Evolutionary conservation across 2,329 filamentous ascomycete genomes (phyloP).

Genomic region (Verticillium isaacii): DNA sequence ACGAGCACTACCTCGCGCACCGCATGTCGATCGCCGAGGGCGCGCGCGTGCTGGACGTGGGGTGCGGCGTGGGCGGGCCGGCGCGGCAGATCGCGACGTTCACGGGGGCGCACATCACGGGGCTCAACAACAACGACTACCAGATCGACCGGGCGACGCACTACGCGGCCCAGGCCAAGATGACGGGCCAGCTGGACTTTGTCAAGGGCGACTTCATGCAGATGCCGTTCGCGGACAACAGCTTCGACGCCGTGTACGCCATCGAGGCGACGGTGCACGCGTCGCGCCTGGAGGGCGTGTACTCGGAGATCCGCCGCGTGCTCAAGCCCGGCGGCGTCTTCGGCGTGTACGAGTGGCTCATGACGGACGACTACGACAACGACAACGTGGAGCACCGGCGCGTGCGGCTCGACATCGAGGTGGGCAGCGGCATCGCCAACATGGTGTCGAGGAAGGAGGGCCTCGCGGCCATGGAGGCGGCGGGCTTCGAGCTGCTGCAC

Average conservation of each 20-base stretch:
- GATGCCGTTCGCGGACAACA: slow-evolving; percentile 73
- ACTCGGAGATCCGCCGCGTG: slow-evolving; percentile 90
- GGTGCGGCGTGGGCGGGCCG: slow-evolving; percentile 93
- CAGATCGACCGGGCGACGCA: slow-evolving; percentile 90
- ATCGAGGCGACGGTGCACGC: slow-evolving; percentile 98
- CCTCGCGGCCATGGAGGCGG: slow-evolving; percentile 75
- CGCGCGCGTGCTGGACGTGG: slow-evolving; percentile 91
- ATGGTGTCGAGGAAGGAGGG: slow-evolving; percentile 88
- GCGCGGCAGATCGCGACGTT: slow-evolving; percentile 97
- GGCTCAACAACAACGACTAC: slow-evolving; percentile 99
- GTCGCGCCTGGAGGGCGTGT: slow-evolving; percentile 83
- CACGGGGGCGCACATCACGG: slow-evolving; percentile 80
- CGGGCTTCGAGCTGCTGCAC: slow-evolving; percentile 78
- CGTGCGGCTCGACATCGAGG: slow-evolving; percentile 91
- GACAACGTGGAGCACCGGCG: slow-evolving; percentile 79
- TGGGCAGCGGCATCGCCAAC: slow-evolving; percentile 94
- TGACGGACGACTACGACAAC: slow-evolving; percentile 95
- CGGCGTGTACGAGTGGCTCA: slow-evolving; percentile 98
- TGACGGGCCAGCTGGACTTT: slow-evolving; percentile 75
- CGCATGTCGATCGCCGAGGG: slow-evolving; percentile 79
- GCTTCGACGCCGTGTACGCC: slow-evolving; percentile 91
- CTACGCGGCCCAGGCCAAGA: slow-evolving; percentile 77
- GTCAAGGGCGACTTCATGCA: slow-evolving; percentile 82
- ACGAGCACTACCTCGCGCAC: slow-evolving; percentile 96
- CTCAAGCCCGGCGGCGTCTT: slow-evolving; percentile 95